Evolutionary conservation across 2,329 filamentous ascomycete genomes (phyloP), one percentile per base, ranked within the genome.

Genomic region (Sporothrix globosa): DNA sequence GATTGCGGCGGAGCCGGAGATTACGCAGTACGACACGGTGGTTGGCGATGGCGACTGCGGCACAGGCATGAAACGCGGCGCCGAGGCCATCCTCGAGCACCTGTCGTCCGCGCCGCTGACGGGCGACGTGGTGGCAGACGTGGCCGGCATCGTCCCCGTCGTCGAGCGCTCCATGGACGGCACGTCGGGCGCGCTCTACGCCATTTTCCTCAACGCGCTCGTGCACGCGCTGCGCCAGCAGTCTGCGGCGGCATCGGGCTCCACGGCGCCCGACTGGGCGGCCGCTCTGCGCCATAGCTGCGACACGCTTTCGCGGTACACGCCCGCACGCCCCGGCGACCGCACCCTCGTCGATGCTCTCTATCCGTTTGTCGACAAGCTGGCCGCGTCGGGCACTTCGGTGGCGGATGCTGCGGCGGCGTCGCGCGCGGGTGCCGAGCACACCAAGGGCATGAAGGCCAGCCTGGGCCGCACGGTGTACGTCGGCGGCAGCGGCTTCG

Each of bases 11-110:
- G 91, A 93, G 78, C 88, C 90, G 1, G 89, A 92, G 67, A 84
- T 93, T 67, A 93, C 91, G 0, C 85, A 82, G 66, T 93, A 88
- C 75, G 91, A 93, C 77, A 96, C 92, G 0, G 88, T 96, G 14
- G 92, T 97, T 30, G 93, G 93, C 54, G 93, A 97, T 77, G 93
- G 93, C 61, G 93, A 97, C 80, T 97, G 93, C 76, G 93, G 93
- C 11, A 92, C 93, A 71, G 92, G 92, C 5, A 83, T 97, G 72
- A 93, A 92, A 82, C 89, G 93, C 73, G 93, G 93, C 65, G 93
- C 93, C n/a, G 90, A 97, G 84, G 86, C 86, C 56, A 79, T 88
- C 54, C 78, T 88, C 2, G 81, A 84, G 63, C 83, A 87, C 74
- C 76, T 88, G 27, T 75, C 79, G 1, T 74, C 82, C 30, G 79